Base-by-base conservation (phyloP, 2,329 filamentous ascomycete species). In the Xylariaceae sp. region DNA sequence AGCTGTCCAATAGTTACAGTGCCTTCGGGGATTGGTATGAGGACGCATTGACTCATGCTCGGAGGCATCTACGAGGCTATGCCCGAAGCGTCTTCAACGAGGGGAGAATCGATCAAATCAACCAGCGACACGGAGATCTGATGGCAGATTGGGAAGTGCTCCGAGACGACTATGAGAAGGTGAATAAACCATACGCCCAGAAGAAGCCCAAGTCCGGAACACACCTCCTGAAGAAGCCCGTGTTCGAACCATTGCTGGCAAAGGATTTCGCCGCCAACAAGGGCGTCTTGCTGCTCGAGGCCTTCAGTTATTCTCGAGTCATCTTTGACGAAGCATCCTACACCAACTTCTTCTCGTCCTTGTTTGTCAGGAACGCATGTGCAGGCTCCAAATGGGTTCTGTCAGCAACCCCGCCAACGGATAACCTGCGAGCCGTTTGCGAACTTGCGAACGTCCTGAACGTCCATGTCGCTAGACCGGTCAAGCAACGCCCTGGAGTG, bases 301-400 rank as follows among this genome's bases (percentile, higher is more conserved):
- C 54, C 27, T 68, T 61, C 43, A 63, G 54, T 23, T 69, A 56
- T 23, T 44, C 59, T 13, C 58, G 66, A 3, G 50, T 68, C 9
- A 54, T 70, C 8, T 63, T 63, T 46, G 67, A 70, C 40, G 67
- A 70, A 42, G 68, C 64, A 44, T 66, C 67, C 0, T 69, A 69
- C 40, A 50, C 59, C 26, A 57, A 65, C 16, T 41, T 42, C 3
- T 18, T 41, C 2, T 50, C 61, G 2, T 44, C 52, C 0, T 47
- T 57, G 6, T 68, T 69, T 44, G 48, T 69, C 15, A 45, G 47
- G 13, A 51, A 59, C 7, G 49, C 50, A 5, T 36, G 55, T 1
- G 58, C 66, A 3, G 45, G 43, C 15, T 53, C 61, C 7, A 69
- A 66, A 36, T 70, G 66, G 67, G 54, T 68, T 21, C 52, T 70